Percentiles rank a stretch among this genome's conserved stretches.
Conservation (phyloP, 495 filamentous ascomycete species). For the Thermochaetoides thermophila region DNA sequence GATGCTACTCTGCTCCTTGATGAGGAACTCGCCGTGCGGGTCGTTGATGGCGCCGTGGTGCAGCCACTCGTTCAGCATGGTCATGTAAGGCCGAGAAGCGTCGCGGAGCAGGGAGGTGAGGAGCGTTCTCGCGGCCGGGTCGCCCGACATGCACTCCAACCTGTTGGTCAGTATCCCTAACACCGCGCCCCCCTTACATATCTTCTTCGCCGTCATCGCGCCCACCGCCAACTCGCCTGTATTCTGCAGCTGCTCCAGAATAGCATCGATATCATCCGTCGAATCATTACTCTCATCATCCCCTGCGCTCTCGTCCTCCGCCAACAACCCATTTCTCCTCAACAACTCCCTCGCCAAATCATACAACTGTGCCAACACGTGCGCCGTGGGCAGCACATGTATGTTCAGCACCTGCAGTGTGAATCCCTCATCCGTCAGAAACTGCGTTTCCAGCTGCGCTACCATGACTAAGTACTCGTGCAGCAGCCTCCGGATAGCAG, state of each 20-base stretch:
- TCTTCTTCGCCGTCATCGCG: slow-evolving; percentile 71
- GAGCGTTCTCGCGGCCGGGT: slow-evolving; percentile 69
- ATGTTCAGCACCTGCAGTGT: slow-evolving; percentile 86
- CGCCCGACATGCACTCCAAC: slow-evolving; percentile 76
- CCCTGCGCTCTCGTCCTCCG: slow-evolving; percentile 75
- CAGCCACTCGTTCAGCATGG: slow-evolving; percentile 96
- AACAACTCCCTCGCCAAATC: slow-evolving; percentile 74
- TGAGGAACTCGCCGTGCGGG: slow-evolving; percentile 83
- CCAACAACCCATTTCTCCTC: slow-evolving; percentile 68
- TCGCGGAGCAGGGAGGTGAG: slow-evolving; percentile 72
- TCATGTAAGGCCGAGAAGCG: slow-evolving; percentile 88
- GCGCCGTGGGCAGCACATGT: slow-evolving; percentile 73
- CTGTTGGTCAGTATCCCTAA: slow-evolving; percentile 71
- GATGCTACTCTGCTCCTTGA: slow-evolving; percentile 94
- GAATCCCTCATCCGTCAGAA: slow-evolving; percentile 72
- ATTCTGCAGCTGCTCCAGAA: slow-evolving; percentile 77
- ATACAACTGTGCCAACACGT: slow-evolving; percentile 82
- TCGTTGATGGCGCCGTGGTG: slow-evolving; percentile 93
- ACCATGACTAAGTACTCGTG: slow-evolving; percentile 89
- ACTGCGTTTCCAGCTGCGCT: slow-evolving; percentile 82
- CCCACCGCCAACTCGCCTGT: slow-evolving; percentile 64
- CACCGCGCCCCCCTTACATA: slow-evolving; percentile 88
- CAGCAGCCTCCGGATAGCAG: slow-evolving; percentile 75
- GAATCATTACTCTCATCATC: slow-evolving; percentile 75
- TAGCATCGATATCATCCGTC: slow-evolving; percentile 51